phyloP scores from a whole-genome alignment of 2,329 filamentous ascomycete genomes.

The Pestalotiopsis sp. region DNA sequence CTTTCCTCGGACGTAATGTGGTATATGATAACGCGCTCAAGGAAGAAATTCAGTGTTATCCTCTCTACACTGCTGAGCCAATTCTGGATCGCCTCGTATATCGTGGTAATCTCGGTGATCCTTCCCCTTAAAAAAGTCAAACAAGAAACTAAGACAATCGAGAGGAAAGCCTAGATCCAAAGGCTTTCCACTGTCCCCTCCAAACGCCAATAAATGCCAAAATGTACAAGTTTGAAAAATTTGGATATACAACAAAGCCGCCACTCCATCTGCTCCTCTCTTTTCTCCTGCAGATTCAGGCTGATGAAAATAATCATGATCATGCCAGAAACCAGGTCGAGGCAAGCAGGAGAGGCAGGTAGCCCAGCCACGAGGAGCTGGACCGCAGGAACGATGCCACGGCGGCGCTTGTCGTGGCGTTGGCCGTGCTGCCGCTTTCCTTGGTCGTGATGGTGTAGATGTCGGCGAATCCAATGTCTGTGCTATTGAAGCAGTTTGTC shows the following conservation, averaged over 20 bases:
- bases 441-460: slow-evolving; percentile 70
- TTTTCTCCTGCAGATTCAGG: slow-evolving; percentile 1
- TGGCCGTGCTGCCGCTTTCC: slow-evolving; percentile 37
- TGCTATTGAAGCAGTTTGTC: slow-evolving; percentile 88
- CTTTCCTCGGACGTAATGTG: background rate
- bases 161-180: background rate
- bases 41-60: background rate
- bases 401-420: slow-evolving; percentile 31
- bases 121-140: no score
- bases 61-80: background rate
- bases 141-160: no score
- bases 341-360: slow-evolving; percentile 41
- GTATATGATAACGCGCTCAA: background rate
- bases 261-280: background rate
- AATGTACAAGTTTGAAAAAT: slow-evolving; percentile 1
- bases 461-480: slow-evolving; percentile 72
- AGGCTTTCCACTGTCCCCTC: background rate
- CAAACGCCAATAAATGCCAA: slow-evolving; percentile 10
- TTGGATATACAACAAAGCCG: background rate
- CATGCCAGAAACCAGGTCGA: slow-evolving; percentile 41
- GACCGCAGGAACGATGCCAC: slow-evolving; percentile 24
- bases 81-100: background rate
- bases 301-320: slow-evolving; percentile 2
- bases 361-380: slow-evolving; percentile 35
- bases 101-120: background rate